Conservation (phyloP, 352 stramenopile species). For the Pythium rishiriense region DNA sequence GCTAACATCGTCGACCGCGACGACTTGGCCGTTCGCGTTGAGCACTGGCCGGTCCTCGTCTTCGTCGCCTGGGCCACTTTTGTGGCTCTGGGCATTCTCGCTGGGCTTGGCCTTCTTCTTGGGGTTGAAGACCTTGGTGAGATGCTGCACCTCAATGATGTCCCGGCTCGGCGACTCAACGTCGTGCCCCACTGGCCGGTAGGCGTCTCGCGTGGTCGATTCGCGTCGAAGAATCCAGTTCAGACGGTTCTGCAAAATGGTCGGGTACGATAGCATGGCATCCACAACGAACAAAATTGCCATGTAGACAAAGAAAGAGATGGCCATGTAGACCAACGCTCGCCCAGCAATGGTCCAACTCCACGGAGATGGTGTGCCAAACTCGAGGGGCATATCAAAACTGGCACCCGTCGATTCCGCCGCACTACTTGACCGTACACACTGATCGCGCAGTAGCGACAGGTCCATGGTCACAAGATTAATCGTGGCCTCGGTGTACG, state of each 20-base stretch:
- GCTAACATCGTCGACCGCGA: conserved; percentile 73
- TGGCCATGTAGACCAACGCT: conserved; percentile 40
- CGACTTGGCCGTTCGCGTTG: conserved; percentile 55
- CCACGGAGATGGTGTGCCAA: conserved; percentile 38
- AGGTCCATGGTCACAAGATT: conserved; percentile 57
- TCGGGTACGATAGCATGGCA: conserved; percentile 72
- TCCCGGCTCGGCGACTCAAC: conserved; percentile 33
- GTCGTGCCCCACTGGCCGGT: conserved; percentile 11
- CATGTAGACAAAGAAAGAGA: conserved; percentile 48
- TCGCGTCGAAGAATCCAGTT: conserved; percentile 25
- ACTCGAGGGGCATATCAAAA: conserved; percentile 7
- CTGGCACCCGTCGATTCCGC: background rate
- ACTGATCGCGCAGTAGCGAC: conserved; percentile 44
- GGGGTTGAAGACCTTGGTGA: conserved; percentile 73
- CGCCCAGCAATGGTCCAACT: conserved; percentile 54
- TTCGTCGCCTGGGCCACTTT: background rate
- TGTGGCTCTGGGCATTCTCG: background rate
- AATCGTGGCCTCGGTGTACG: conserved; percentile 48
- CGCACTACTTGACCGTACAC: conserved; percentile 28
- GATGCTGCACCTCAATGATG: conserved; percentile 48
- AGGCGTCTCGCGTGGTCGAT: background rate
- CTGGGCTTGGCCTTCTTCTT: conserved; percentile 30
- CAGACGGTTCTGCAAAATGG: conserved; percentile 43
- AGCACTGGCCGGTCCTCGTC: conserved; percentile 25
- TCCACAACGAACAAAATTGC: conserved; percentile 59